These are phyloP conservation scores for Papiliotrema fonsecae DNA, from an alignment of 1,284 basidiomycete species.

Conservation along the genomic window DNA sequence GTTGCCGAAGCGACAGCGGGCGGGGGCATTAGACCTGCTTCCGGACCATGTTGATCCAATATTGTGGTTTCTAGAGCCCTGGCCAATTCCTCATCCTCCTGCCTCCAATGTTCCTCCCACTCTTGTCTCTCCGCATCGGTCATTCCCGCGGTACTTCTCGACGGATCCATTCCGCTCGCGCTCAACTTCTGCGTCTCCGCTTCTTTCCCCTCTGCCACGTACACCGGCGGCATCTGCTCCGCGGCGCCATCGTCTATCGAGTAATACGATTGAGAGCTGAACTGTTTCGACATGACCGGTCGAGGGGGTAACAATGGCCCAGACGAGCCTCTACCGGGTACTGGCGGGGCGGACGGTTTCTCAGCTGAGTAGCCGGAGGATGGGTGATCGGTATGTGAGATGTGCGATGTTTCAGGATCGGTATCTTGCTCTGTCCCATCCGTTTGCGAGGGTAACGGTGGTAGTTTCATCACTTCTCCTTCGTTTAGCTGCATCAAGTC, in stretches of 20 bases:
- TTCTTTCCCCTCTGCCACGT: not conserved
- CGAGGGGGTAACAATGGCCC: slow-evolving; percentile 14
- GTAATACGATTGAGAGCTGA: slow-evolving; percentile 21
- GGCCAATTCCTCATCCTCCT: not conserved
- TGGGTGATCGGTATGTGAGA: slow-evolving; percentile 10
- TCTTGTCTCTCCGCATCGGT: slow-evolving; percentile 1
- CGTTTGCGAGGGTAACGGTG: slow-evolving; percentile 49
- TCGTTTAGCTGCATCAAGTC: slow-evolving; percentile 25
- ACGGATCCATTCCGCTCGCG: not conserved
- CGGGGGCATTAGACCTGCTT: too few relatives aligned
- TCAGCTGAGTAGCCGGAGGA: not conserved
- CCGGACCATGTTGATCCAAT: too few relatives aligned
- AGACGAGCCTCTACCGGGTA: not conserved
- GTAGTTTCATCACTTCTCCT: slow-evolving; percentile 50
- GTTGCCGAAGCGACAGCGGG: too few relatives aligned
- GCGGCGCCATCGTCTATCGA: slow-evolving; percentile 11
- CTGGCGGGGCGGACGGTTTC: not conserved
- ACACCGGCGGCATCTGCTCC: slow-evolving; percentile 1
- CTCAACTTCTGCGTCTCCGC: not conserved
- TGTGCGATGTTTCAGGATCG: slow-evolving; percentile 38
- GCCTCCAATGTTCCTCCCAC: slow-evolving; percentile 2
- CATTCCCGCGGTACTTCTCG: not conserved
- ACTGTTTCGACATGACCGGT: slow-evolving; percentile 8
- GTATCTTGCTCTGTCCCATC: slow-evolving; percentile 38
- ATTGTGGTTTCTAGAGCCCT: too few relatives aligned